These are phyloP conservation scores for Rhodotorula sp. DNA, from an alignment of 1,284 basidiomycete genomes.

Conservation along the genomic window DNA sequence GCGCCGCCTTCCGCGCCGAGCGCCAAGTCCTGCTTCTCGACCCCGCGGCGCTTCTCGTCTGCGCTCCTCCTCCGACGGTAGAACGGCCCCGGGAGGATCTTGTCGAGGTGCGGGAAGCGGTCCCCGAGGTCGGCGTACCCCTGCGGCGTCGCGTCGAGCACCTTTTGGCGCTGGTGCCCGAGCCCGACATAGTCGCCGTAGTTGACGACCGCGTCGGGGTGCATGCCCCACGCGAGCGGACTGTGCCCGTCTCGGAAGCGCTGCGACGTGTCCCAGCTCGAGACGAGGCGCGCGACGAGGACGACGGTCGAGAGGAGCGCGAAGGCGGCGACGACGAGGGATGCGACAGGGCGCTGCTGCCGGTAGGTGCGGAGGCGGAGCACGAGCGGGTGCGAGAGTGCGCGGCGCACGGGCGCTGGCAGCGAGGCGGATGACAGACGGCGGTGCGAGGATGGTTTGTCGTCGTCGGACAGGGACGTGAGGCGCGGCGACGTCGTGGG, in stretches of 20 bases:
- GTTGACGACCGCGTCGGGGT: constrained; percentile 16
- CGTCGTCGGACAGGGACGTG: neutral
- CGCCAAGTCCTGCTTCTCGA: neutral
- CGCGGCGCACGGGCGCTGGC: neutral
- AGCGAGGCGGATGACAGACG: neutral
- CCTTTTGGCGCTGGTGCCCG: constrained; percentile 13
- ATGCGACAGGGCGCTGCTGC: neutral
- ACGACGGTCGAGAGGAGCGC: neutral
- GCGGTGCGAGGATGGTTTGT: neutral
- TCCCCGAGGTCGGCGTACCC: constrained; percentile 25
- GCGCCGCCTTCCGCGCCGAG: neutral
- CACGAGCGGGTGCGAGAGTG: neutral
- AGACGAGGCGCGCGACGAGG: neutral
- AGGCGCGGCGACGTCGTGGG: neutral
- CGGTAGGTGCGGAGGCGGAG: constrained; percentile 7
- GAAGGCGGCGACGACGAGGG: neutral
- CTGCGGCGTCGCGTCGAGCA: constrained; percentile 13
- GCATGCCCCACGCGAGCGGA: constrained; percentile 12
- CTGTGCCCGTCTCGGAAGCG: neutral
- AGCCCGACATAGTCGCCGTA: constrained; percentile 27
- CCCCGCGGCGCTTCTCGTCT: constrained; percentile 2
- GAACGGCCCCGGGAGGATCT: constrained; percentile 2
- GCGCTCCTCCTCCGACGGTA: neutral
- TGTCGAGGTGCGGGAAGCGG: neutral
- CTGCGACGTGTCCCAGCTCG: neutral